A percentile compares a stretch with the other conserved stretches of the same genome.
Evolutionary conservation across 805 yeast species (phyloP).

Genomic region (Starmerella cellae): DNA sequence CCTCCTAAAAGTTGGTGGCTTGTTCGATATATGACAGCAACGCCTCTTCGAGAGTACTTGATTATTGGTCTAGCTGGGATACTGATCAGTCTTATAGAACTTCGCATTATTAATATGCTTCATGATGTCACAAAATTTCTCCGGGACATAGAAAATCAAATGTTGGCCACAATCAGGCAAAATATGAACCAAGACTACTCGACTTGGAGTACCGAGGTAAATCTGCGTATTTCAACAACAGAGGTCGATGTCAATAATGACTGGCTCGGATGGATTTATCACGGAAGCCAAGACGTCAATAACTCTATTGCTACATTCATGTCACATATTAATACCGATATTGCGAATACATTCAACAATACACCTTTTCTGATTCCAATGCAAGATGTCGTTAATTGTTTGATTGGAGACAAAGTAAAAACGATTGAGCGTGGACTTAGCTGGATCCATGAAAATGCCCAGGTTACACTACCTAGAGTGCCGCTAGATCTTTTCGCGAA

Average conservation of each 20-base stretch:
- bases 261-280: constrained; percentile 51
- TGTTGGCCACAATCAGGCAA: constrained; percentile 13
- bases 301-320: constrained; percentile 47
- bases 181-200: constrained; percentile 11
- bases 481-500: neutral
- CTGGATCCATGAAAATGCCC: constrained; percentile 61
- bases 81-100: constrained; percentile 42
- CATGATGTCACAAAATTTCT: constrained; percentile 11
- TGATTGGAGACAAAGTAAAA: constrained; percentile 58
- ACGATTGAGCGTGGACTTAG: constrained; percentile 56
- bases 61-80: constrained; percentile 47
- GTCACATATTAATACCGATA: constrained; percentile 42
- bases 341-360: constrained; percentile 48
- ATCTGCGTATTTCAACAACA: constrained; percentile 37
- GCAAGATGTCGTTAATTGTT: constrained; percentile 59
- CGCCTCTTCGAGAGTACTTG: constrained; percentile 38
- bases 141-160: constrained; percentile 9
- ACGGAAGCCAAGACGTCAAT: constrained; percentile 46
- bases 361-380: constrained; percentile 57
- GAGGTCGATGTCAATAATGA: constrained; percentile 46
- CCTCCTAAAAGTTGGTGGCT: constrained; percentile 31
- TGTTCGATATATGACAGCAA: constrained; percentile 39
- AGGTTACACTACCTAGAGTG: constrained; percentile 40
- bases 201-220: constrained; percentile 46
- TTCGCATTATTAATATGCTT: constrained; percentile 25